These are phyloP conservation scores for Skeletonema tropicum DNA, from an alignment of 108 stramenopile genomes.

Conservation along the genomic window DNA sequence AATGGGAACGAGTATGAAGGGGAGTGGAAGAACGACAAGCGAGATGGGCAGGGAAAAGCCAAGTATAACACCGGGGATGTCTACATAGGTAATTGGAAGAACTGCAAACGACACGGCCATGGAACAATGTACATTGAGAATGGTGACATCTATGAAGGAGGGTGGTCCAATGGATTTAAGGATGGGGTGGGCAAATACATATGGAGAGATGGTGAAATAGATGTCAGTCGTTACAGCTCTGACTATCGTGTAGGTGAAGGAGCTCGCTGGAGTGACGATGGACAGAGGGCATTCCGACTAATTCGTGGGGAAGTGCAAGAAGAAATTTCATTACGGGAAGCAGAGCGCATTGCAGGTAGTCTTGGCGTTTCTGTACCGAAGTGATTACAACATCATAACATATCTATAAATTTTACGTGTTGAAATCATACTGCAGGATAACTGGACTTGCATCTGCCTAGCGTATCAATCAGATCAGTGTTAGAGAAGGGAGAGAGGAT, in stretches of 20 bases:
- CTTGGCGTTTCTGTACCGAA: constrained; percentile 34
- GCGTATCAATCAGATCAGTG: too few species aligned
- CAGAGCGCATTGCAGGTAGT: constrained; percentile 36
- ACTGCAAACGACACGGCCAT: constrained; percentile 43
- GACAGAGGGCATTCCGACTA: constrained; percentile 44
- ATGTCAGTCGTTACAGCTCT: constrained; percentile 47
- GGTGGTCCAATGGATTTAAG: constrained; percentile 46
- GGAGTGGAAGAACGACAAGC: constrained; percentile 48
- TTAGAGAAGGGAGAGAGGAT: too few species aligned
- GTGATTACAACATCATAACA: background rate
- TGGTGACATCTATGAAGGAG: constrained; percentile 54
- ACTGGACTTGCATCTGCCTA: too few species aligned
- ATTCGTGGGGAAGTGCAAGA: constrained; percentile 50
- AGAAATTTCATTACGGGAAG: constrained; percentile 41
- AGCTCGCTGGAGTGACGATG: constrained; percentile 53
- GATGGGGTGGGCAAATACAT: constrained; percentile 52
- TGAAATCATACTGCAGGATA: background rate
- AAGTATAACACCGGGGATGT: constrained; percentile 39
- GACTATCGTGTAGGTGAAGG: constrained; percentile 58
- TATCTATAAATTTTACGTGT: background rate
- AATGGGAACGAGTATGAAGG: constrained; percentile 54
- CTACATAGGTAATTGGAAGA: constrained; percentile 44
- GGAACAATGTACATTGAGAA: constrained; percentile 52
- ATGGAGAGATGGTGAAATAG: constrained; percentile 58
- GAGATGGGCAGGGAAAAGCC: constrained; percentile 45